Conservation (phyloP, 192 early-diverging fungal genomes). For the Rhizophagus sp. region DNA sequence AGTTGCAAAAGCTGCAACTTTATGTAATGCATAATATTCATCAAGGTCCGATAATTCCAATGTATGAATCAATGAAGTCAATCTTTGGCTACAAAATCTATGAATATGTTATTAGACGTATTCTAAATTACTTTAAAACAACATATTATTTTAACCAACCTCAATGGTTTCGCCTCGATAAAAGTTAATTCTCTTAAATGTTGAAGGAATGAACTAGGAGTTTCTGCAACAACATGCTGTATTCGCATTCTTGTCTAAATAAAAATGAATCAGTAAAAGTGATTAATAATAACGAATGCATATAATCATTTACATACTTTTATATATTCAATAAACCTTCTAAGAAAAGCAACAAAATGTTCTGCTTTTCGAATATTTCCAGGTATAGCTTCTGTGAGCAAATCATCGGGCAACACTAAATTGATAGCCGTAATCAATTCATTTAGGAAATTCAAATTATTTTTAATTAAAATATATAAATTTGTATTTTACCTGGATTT, state of each 20-base stretch:
- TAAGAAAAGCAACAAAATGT: conserved; percentile 96
- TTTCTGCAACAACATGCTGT: conserved; percentile 97
- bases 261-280: neutral
- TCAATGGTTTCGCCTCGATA: conserved; percentile 92
- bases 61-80: conserved; percentile 87
- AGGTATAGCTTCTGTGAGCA: conserved; percentile 91
- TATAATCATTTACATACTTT: conserved; percentile 54
- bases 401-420: conserved; percentile 84
- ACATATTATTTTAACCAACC: conserved; percentile 39
- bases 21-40: conserved; percentile 78
- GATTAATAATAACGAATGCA: neutral
- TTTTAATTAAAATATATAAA: neutral
- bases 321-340: conserved; percentile 96
- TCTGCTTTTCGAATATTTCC: conserved; percentile 97
- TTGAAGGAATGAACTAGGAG: conserved; percentile 88
- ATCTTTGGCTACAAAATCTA: conserved; percentile 86
- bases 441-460: neutral
- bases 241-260: conserved; percentile 87
- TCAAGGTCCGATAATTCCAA: conserved; percentile 93
- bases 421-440: neutral
- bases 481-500: conserved; percentile 66
- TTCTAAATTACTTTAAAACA: neutral
- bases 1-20: conserved; percentile 92
- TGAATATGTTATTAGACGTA: neutral
- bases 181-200: conserved; percentile 94